phyloP scores from a whole-genome alignment of 2,329 filamentous ascomycete genomes.

The Aspergillus pseudoterreus region DNA sequence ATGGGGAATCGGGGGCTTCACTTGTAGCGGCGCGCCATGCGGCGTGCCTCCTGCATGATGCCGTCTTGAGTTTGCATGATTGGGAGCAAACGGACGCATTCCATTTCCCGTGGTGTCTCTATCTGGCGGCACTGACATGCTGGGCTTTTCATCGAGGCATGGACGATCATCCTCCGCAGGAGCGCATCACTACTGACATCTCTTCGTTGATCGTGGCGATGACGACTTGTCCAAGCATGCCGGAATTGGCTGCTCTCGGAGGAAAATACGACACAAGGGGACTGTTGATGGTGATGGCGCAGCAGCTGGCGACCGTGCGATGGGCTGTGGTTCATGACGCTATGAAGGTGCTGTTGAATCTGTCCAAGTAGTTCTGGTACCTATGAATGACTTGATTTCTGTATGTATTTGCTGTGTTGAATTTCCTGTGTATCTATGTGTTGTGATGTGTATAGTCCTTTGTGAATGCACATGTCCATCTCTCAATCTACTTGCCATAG shows the following conservation, averaged over 20 bases:
- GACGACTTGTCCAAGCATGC: conserved; percentile 31
- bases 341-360: conserved; percentile 50
- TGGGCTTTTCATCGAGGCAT: conserved; percentile 57
- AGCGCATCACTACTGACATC: conserved; percentile 31
- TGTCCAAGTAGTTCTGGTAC: conserved; percentile 8
- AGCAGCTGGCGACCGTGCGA: conserved; percentile 53
- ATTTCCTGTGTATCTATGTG: not conserved
- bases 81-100: conserved; percentile 54
- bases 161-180: conserved; percentile 37
- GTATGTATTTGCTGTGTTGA: not conserved
- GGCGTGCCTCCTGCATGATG: conserved; percentile 50
- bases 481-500: conserved; percentile 12
- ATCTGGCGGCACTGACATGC: conserved; percentile 55
- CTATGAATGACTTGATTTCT: not conserved
- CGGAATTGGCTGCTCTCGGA: conserved; percentile 33
- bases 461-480: not conserved
- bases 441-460: too few relatives aligned
- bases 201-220: conserved; percentile 32
- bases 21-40: conserved; percentile 46
- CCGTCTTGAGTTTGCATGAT: conserved; percentile 48
- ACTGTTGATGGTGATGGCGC: conserved; percentile 54
- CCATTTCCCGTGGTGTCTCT: conserved; percentile 61
- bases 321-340: conserved; percentile 63
- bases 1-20: conserved; percentile 10
- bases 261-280: conserved; percentile 51